These are phyloP conservation scores for Blastobotrys persicus DNA, from an alignment of 1,139 yeast genomes.

Conservation along the genomic window DNA sequence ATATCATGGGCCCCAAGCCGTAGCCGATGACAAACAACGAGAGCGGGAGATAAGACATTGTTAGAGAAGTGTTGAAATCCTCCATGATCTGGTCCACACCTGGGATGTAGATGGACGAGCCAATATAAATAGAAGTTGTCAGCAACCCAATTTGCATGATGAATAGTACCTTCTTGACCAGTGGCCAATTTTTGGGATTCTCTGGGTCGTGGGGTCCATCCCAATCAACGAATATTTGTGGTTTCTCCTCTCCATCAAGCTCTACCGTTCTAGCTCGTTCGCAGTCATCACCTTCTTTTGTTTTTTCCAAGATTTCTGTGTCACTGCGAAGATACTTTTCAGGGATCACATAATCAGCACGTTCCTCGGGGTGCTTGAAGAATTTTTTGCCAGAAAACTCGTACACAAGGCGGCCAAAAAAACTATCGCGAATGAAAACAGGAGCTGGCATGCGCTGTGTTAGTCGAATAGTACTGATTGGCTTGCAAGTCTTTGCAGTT, in stretches of 20 bases:
- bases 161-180: conserved; percentile 41
- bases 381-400: conserved; percentile 11
- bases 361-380: conserved; percentile 14
- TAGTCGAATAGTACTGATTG: too few species aligned
- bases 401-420: conserved; percentile 11
- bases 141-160: conserved; percentile 45
- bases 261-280: not conserved
- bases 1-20: conserved; percentile 55
- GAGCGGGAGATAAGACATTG: conserved; percentile 49
- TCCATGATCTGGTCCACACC: conserved; percentile 46
- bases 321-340: conserved; percentile 11
- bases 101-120: conserved; percentile 61
- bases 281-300: not conserved
- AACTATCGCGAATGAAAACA: conserved; percentile 9
- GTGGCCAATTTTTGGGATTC: conserved; percentile 58
- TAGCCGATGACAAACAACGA: conserved; percentile 58
- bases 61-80: conserved; percentile 46
- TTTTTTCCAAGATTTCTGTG: not conserved
- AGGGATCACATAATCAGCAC: conserved; percentile 12
- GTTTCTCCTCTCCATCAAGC: not conserved
- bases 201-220: conserved; percentile 55
- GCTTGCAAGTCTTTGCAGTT: too few species aligned
- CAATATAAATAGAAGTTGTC: conserved; percentile 57
- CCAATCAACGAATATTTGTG: conserved; percentile 38
- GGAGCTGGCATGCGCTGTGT: not conserved